Evolutionary conservation across 2,329 filamentous ascomycete species (phyloP), one percentile per base, ranked within the genome.

Genomic region (Alternaria gaisen): DNA sequence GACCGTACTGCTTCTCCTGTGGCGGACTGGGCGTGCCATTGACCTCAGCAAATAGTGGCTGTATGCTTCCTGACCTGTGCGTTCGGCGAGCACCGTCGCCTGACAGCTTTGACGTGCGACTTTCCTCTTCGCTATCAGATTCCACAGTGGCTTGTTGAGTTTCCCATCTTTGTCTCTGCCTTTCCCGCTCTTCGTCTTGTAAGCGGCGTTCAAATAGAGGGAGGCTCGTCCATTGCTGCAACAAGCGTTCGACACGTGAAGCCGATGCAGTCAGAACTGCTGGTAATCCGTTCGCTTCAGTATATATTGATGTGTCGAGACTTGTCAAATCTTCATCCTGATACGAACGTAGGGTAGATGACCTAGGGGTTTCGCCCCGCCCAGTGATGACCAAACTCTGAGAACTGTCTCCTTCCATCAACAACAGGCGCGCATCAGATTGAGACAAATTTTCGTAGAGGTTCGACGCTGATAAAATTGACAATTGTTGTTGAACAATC

Each of bases 401-500:
- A 9, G 72, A 73, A 58, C 70, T 75, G 46, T 76, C 74, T 4
- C 62, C 43, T 47, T 78, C 75, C 68, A 72, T 74, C 38, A 77
- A 42, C 10, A 75, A 46, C 9, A 75, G 54, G 11, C 60, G 61
- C 10, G 65, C 58, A 47, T 69, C 63, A 10, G 61, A 28, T 41
- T 48, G 55, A 40, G 69, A 56, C 8, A 51, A 14, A 20, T 63
- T 48, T 36, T 74, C 61, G 30, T 74, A 69, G 5, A 64, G 54
- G 18, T 66, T 66, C 9, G 55, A 61, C 8, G 73, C 71, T 14
- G 65, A 64, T 6, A 78, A 50, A 26, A 80, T 73, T 2, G 74
- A 70, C 46, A 78, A 64, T 54, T 80, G 79, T 50, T 80, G 79
- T 51, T 80, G 78, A 40, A 80, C 75, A 20, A 80, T 71, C 7